These are phyloP conservation scores for Epichloe gansuensis DNA, from an alignment of 2,329 filamentous ascomycete genomes.

Conservation along the genomic window DNA sequence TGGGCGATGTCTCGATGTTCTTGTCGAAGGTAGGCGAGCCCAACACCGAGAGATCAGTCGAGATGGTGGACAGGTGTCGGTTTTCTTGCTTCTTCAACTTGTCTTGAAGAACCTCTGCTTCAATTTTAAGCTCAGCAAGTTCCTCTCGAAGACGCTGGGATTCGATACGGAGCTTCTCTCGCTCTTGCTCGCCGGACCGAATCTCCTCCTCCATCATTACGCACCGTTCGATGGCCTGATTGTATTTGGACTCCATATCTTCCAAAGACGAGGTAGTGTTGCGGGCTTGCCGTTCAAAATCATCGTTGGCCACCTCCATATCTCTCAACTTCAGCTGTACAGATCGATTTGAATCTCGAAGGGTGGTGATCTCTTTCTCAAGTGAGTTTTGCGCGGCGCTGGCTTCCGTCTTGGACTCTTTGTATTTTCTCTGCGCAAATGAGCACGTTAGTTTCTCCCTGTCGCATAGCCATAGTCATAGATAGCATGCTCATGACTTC, in stretches of 20 bases:
- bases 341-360: slow-evolving; percentile 73
- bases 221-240: slow-evolving; percentile 77
- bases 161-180: slow-evolving; percentile 80
- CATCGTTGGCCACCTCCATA: slow-evolving; percentile 95
- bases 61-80: slow-evolving; percentile 45
- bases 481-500: not conserved
- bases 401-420: slow-evolving; percentile 81
- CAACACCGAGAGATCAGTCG: slow-evolving; percentile 48
- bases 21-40: slow-evolving; percentile 63
- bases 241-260: slow-evolving; percentile 95
- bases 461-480: no score
- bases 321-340: slow-evolving; percentile 77
- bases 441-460: slow-evolving; percentile 4
- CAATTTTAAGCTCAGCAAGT: slow-evolving; percentile 83
- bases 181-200: slow-evolving; percentile 79
- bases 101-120: slow-evolving; percentile 86
- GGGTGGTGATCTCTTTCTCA: slow-evolving; percentile 88
- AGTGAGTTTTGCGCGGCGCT: slow-evolving; percentile 71
- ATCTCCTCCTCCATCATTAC: slow-evolving; percentile 96
- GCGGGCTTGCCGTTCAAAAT: slow-evolving; percentile 90
- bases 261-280: slow-evolving; percentile 93
- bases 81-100: slow-evolving; percentile 66
- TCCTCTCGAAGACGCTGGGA: slow-evolving; percentile 83
- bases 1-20: slow-evolving; percentile 59
- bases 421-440: slow-evolving; percentile 68